These are phyloP conservation scores for Blastobotrys serpentis DNA, from an alignment of 1,139 yeast genomes.

Conservation along the genomic window DNA sequence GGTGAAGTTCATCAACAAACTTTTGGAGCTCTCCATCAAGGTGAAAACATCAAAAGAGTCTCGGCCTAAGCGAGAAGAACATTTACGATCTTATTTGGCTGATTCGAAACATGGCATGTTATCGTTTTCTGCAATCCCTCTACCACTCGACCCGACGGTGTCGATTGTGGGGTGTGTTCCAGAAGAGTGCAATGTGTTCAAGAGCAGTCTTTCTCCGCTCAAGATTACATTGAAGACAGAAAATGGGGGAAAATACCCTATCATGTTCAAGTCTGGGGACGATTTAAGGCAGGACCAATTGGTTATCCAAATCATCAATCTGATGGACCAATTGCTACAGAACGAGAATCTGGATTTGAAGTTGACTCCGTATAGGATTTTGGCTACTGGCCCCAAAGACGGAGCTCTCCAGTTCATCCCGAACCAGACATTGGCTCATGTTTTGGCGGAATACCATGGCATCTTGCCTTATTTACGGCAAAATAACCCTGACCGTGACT, in stretches of 20 bases:
- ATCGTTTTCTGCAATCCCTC: constrained; percentile 56
- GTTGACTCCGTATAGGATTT: constrained; percentile 82
- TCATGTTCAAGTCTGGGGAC: constrained; percentile 95
- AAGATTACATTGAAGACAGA: constrained; percentile 74
- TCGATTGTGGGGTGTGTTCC: constrained; percentile 73
- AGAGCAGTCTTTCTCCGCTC: constrained; percentile 84
- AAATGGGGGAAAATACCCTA: constrained; percentile 59
- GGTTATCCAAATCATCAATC: constrained; percentile 83
- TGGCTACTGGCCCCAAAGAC: constrained; percentile 87
- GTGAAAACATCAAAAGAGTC: constrained; percentile 53
- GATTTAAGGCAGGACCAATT: constrained; percentile 95
- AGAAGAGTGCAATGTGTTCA: constrained; percentile 80
- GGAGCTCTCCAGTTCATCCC: constrained; percentile 94
- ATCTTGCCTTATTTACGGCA: constrained; percentile 67
- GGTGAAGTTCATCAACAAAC: constrained; percentile 43
- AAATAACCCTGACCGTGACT: constrained; percentile 56
- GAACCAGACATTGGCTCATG: constrained; percentile 83
- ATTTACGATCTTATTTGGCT: constrained; percentile 37
- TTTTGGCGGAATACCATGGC: constrained; percentile 66
- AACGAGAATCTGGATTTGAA: constrained; percentile 88
- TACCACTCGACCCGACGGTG: constrained; percentile 72
- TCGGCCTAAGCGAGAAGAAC: constrained; percentile 56
- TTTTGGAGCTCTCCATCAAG: constrained; percentile 46
- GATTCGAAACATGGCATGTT: constrained; percentile 43
- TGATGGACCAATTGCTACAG: constrained; percentile 86